Evolutionary conservation across 805 yeast genomes (phyloP), one percentile per base, ranked within the genome.

Genomic region (Yarrowia osloensis): DNA sequence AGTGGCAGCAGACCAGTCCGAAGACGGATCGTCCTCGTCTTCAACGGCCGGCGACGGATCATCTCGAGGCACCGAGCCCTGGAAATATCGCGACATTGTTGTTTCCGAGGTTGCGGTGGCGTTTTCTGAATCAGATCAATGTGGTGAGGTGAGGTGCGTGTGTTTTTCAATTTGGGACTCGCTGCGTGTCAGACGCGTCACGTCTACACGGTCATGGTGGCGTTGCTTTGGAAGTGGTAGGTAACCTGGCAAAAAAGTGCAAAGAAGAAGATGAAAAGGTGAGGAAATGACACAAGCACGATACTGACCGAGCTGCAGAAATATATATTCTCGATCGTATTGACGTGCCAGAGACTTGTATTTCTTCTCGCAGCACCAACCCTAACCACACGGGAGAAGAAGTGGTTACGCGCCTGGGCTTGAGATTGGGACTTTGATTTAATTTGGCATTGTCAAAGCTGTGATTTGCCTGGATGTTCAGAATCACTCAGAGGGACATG

Each of bases 111-210:
- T n/a, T n/a, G n/a, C n/a, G 47, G 49, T 28, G 63, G 57, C 57
- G 29, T n/a, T n/a, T n/a, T n/a, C n/a, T 22, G 22, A 9, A 21
- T 50, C 42, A 57, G 47, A n/a, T 57, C 40, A 19, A 28, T 44
- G 50, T 26, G 9, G 21, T 46, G 37, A 17, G 21, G 42, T 9
- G 24, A 17, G 21, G 42, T 9, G 31, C 4, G 44, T 35, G 21
- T 24, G 24, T n/a, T 37, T 24, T 37, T 54, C 12, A 39, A 26
- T 37, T 26, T 21, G 42, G 8, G 11, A 2, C 15, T 29, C 12
- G 12, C 28, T 54, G 62, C 62, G 35, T 54, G 46, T 26, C 35
- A n/a, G 62, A 54, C 63, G 63, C 63, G 63, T 57, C 63, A 40
- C 63, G 63, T 50, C 26, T 8, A 46, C 26, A 17, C 39, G 31